Conservation (phyloP, 139 green algal genomes). For the Nannochloris sp. region DNA sequence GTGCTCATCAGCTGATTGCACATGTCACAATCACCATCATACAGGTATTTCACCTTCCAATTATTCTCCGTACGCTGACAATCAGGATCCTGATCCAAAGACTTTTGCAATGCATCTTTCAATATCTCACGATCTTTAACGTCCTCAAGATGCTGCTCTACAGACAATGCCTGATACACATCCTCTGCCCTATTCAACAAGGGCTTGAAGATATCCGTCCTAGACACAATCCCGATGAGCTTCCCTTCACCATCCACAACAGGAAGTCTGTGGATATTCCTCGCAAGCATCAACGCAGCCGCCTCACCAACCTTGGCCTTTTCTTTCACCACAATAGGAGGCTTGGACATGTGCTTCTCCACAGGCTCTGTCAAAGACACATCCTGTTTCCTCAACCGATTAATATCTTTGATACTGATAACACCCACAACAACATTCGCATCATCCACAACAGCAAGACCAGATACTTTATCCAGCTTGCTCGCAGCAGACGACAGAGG, state of each 20-base stretch:
- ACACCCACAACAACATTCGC: slow-evolving; percentile 47
- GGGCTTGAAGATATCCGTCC: slow-evolving; percentile 57
- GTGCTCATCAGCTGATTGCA: slow-evolving; percentile 50
- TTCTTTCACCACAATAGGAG: slow-evolving; percentile 40
- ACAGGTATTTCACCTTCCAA: slow-evolving; percentile 63
- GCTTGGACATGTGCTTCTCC: slow-evolving; percentile 47
- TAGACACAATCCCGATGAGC: slow-evolving; percentile 38
- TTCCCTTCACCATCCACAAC: slow-evolving; percentile 47
- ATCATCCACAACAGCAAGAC: slow-evolving; percentile 51
- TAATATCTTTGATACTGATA: slow-evolving; percentile 61
- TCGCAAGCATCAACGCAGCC: slow-evolving; percentile 51
- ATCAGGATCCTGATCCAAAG: slow-evolving; percentile 9
- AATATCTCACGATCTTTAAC: background rate
- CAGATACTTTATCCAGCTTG: slow-evolving; percentile 43
- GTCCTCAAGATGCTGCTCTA: background rate
- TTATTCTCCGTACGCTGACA: background rate
- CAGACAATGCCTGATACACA: slow-evolving; percentile 35
- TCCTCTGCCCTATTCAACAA: slow-evolving; percentile 38
- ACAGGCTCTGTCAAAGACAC: slow-evolving; percentile 38
- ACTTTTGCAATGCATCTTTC: background rate
- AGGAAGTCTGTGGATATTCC: slow-evolving; percentile 56
- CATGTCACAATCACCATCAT: slow-evolving; percentile 62
- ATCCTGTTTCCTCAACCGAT: slow-evolving; percentile 37
- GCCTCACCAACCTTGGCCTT: slow-evolving; percentile 38
- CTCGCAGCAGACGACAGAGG: slow-evolving; percentile 18